Base-by-base conservation (phyloP, 2,329 filamentous ascomycete species). In the Nothopassalora personata region DNA sequence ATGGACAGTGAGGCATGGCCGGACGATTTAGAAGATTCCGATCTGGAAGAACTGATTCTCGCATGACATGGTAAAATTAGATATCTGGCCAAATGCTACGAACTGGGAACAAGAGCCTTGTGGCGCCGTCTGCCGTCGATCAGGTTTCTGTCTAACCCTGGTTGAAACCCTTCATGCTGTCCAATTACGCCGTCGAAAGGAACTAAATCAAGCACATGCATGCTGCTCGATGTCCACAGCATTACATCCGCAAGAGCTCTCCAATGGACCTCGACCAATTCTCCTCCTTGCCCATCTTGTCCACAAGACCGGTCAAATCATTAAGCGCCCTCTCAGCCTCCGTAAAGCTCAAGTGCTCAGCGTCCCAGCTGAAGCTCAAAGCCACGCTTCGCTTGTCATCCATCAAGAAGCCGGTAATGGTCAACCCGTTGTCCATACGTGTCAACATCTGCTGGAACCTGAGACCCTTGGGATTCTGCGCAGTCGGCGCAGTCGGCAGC, bases 341-440 rank as follows among this genome's bases (percentile, higher is more conserved):
- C 1, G 49, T 48, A 8, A 65, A 58, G 33, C 55, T 68, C 59
- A 71, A 39, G 60, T 72, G 69, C 58, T 71, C 70, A 0, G 67
- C 70, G 54, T 72, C 70, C 69, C 68, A 72, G 45, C 61, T 68
- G 55, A 71, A 70, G 27, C 64, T 61, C 51, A 72, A 39, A 5
- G 64, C 65, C 4, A 72, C 68, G 18, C 64, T 68, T 36, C 64
- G 62, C 64, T 70, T 71, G 34, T 72, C 68, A 15, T 69, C 69
- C 9, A 61, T 60, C 51, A 72, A 54, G 59, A 72, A 71, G 0
- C 70, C 70, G 2, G 68, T 70, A 45, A 71, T 70, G 8, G 68
- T 72, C 56, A 71, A 57, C 1, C 70, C 69, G 47, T 72, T 72
- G 48, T 71, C 68, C 69, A 72, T 72, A 1, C 69, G 58, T 13